Conservation (phyloP, 345 rosid species). For the Lepidium sativum region DNA sequence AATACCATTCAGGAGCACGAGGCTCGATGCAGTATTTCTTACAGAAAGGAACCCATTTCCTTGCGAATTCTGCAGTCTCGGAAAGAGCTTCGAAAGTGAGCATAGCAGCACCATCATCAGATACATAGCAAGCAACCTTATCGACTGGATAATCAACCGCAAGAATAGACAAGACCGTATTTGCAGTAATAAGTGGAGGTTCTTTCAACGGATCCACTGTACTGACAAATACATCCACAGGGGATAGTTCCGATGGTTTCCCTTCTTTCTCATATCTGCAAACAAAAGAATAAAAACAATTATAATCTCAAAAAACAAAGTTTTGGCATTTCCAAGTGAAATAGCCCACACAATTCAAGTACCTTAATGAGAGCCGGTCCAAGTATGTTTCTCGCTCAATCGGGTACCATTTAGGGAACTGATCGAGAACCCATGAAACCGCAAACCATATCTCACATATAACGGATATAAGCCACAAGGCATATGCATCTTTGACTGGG, state of each 20-base stretch:
- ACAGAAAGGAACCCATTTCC: slow-evolving; percentile 99
- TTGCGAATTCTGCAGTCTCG: slow-evolving; percentile 93
- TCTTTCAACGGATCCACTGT: slow-evolving; percentile 98
- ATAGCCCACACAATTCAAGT: background rate
- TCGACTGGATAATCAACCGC: slow-evolving; percentile 98
- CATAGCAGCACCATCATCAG: slow-evolving; percentile 99
- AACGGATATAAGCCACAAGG: slow-evolving; percentile 92
- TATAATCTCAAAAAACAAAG: background rate
- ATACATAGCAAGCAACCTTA: slow-evolving; percentile 89
- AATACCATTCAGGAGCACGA: slow-evolving; percentile 98
- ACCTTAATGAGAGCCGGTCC: slow-evolving; percentile 92
- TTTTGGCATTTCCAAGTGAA: background rate
- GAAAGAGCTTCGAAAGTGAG: slow-evolving; percentile 99
- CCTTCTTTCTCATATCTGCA: slow-evolving; percentile 96
- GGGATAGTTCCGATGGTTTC: slow-evolving; percentile 75
- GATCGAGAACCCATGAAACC: slow-evolving; percentile 96
- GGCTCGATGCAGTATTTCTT: slow-evolving; percentile 87
- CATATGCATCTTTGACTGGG: slow-evolving; percentile 84
- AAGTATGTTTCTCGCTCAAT: slow-evolving; percentile 88
- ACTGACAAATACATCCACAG: slow-evolving; percentile 80
- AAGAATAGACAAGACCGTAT: slow-evolving; percentile 92
- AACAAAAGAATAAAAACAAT: background rate
- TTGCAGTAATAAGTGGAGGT: slow-evolving; percentile 97
- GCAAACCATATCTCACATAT: slow-evolving; percentile 99
- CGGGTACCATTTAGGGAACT: slow-evolving; percentile 96